A percentile compares a stretch with the other conserved stretches of the same genome.
phyloP scores from a whole-genome alignment of 192 early-diverging fungal genomes.

The Linnemannia exigua region DNA sequence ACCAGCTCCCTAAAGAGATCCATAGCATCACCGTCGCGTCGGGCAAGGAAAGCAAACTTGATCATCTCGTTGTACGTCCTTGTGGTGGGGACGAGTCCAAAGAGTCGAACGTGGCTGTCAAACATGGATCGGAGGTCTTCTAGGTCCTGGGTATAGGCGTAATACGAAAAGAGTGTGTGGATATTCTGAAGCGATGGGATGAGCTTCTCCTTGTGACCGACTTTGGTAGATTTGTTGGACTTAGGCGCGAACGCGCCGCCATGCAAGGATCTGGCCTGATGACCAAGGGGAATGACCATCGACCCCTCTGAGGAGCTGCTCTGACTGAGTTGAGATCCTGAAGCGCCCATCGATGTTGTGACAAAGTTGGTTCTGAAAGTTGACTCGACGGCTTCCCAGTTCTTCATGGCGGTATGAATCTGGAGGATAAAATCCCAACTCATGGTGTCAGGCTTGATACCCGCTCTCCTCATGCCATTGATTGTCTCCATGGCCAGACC shows the following conservation, averaged over 20 bases:
- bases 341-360: neutral
- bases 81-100: constrained; percentile 45
- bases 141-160: constrained; percentile 53
- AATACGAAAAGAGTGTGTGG: constrained; percentile 49
- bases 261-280: constrained; percentile 28
- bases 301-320: neutral
- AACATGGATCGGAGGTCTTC: constrained; percentile 50
- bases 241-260: constrained; percentile 18
- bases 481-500: constrained; percentile 39
- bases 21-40: constrained; percentile 26
- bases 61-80: constrained; percentile 55
- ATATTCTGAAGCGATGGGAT: constrained; percentile 35
- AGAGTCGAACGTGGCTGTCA: constrained; percentile 50
- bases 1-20: constrained; percentile 46
- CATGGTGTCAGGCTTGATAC: constrained; percentile 48
- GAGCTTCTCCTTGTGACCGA: constrained; percentile 23
- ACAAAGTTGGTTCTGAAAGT: constrained; percentile 35
- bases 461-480: constrained; percentile 31
- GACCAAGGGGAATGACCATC: constrained; percentile 44
- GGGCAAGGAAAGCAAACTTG: constrained; percentile 50
- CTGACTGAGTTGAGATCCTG: neutral
- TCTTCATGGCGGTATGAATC: constrained; percentile 42
- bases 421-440: constrained; percentile 49
- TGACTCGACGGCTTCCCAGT: constrained; percentile 43
- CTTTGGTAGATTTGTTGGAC: constrained; percentile 12